Base-by-base conservation (phyloP, 257 asterid species). In the Mitragyna speciosa region DNA sequence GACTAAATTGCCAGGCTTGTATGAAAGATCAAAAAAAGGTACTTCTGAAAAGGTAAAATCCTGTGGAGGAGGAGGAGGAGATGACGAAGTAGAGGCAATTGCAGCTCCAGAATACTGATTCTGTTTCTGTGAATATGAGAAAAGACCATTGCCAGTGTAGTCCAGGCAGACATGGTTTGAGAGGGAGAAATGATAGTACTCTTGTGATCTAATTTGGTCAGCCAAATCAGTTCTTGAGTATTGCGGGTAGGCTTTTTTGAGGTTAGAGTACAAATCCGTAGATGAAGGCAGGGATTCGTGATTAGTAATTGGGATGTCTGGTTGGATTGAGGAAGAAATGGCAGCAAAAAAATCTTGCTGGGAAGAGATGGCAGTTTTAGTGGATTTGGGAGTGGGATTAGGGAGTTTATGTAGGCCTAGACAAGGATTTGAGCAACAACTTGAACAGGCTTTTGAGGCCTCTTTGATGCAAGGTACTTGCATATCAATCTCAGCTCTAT, bases 131-230 rank as follows among this genome's bases (percentile, higher is more conserved):
- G 91, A 81, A 80, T 83, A 84, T 2, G 98, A 94, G 79, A 90
- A 93, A 14, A 94, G 94, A 24, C 97, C 97, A 63, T 89, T 91
- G 77, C 98, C 98, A 33, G 84, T 76, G 82, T 94, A 93, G 78
- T 94, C 98, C 48, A 94, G 95, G 73, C 89, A 91, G 24, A 89
- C 95, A 43, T 67, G 92, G 39, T 83, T 83, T 0, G 88, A 82
- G 26, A 67, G 49, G 20, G 84, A 69, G 48, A 94, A 91, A 73
- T 94, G 91, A 81, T 58, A 45, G 72, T 90, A 94, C 5, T 93
- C 95, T 28, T 79, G 88, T 28, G 89, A 82, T 56, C 98, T 82
- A 41, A 94, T 94, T 39, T 73, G 72, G 76, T 94, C 97, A 1
- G 91, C 91, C 5, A 84, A 86, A 22, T 66, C 72, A 0, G 96